These are phyloP conservation scores for Lycium ferocissimum DNA, from an alignment of 257 asterid species.

Conservation along the genomic window DNA sequence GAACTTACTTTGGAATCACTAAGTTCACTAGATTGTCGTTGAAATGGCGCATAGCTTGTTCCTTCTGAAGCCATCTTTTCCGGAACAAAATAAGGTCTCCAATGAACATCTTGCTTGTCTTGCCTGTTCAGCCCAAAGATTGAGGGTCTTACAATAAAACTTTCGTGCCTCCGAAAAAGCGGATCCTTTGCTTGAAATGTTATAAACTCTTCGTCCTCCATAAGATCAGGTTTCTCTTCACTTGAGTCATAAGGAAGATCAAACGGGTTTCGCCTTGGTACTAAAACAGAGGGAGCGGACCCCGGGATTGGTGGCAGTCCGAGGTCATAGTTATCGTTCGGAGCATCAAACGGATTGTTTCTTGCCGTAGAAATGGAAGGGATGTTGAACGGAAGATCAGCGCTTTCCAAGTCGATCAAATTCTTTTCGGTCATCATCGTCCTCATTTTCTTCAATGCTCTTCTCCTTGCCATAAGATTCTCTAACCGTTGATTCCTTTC, in stretches of 20 bases:
- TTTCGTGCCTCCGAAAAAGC: conserved; percentile 70
- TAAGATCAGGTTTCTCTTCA: conserved; percentile 86
- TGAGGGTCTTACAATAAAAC: conserved; percentile 72
- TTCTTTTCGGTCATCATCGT: conserved; percentile 63
- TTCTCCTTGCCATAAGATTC: conserved; percentile 79
- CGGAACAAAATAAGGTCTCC: conserved; percentile 73
- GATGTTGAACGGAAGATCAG: conserved; percentile 66
- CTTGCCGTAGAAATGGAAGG: conserved; percentile 71
- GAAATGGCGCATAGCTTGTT: conserved; percentile 64
- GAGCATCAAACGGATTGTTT: conserved; percentile 71
- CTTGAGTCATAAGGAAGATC: conserved; percentile 83
- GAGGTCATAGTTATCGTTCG: conserved; percentile 55
- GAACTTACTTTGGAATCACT: conserved; percentile 86
- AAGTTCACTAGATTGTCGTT: conserved; percentile 72
- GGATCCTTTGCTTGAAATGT: conserved; percentile 57
- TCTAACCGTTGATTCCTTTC: conserved; percentile 90
- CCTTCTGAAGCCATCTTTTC: conserved; percentile 60
- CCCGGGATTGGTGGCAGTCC: conserved; percentile 89
- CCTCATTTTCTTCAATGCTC: conserved; percentile 68
- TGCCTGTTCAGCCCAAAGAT: conserved; percentile 57
- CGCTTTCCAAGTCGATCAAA: conserved; percentile 78
- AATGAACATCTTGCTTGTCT: conserved; percentile 56
- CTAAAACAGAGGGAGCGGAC: conserved; percentile 86
- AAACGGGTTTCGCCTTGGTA: conserved; percentile 78
- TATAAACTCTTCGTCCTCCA: conserved; percentile 69